A percentile compares a stretch with the other conserved stretches of the same genome.
Evolutionary conservation across 169 alveolate species (phyloP).

Genomic region (Amoebophrya sp.): DNA sequence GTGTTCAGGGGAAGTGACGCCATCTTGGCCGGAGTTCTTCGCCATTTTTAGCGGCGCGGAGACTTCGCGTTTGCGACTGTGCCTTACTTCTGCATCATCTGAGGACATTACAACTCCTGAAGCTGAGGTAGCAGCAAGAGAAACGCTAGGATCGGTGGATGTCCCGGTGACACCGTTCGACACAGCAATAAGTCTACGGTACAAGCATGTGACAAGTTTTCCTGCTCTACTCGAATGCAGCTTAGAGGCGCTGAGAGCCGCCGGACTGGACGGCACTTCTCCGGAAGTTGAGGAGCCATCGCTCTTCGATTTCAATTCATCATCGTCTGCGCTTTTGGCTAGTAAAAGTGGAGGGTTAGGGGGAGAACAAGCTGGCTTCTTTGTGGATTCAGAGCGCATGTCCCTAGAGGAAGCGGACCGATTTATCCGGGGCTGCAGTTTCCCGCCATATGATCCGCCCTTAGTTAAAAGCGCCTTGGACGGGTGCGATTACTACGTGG

Average conservation of each 20-base stretch:
- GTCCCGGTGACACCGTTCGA: neutral
- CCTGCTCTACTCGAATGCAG: too few relatives aligned
- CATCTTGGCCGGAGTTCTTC: neutral
- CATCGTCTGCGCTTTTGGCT: too few relatives aligned
- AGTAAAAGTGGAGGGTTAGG: too few relatives aligned
- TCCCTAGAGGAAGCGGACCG: conserved; percentile 9
- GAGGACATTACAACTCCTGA: too few relatives aligned
- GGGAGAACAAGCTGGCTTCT: neutral
- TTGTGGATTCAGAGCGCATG: neutral
- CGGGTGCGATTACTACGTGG: neutral
- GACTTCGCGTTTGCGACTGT: neutral
- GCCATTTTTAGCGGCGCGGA: neutral
- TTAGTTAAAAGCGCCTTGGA: neutral
- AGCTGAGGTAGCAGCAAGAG: neutral
- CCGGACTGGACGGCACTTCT: too few relatives aligned
- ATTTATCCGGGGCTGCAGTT: neutral
- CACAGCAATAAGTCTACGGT: neutral
- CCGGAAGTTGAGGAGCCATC: too few relatives aligned
- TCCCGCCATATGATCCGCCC: neutral
- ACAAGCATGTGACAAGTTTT: neutral
- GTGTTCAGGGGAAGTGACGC: too few relatives aligned
- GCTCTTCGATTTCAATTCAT: neutral
- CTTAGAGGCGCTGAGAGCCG: too few relatives aligned
- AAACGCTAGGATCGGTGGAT: neutral
- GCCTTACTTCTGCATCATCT: too few relatives aligned